Conservation (phyloP, 208 protist species). For the Blastocrithidia nonstop region DNA sequence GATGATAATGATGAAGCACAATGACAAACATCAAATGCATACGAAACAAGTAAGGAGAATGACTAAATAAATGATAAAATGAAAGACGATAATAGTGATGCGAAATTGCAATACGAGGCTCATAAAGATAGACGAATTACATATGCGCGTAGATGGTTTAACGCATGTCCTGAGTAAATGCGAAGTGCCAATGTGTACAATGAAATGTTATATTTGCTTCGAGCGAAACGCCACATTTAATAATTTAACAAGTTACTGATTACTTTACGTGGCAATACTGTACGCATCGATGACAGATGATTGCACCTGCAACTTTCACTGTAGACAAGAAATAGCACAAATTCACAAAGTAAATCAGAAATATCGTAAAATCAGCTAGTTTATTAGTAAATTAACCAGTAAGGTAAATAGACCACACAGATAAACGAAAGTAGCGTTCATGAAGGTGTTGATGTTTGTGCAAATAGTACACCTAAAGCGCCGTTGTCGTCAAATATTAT, state of each 20-base stretch:
- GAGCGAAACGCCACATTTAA: conserved; percentile 15
- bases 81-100: background rate
- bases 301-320: background rate
- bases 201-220: conserved; percentile 54
- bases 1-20: too few relatives aligned
- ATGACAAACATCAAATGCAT: background rate
- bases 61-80: background rate
- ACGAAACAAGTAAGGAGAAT: background rate
- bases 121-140: conserved; percentile 34
- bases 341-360: conserved; percentile 1
- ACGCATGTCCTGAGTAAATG: conserved; percentile 14
- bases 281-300: conserved; percentile 4
- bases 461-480: too few relatives aligned
- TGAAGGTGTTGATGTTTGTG: too few relatives aligned
- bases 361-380: too few relatives aligned
- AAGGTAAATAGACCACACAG: too few relatives aligned
- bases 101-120: conserved; percentile 29
- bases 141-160: conserved; percentile 35
- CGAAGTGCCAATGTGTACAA: conserved; percentile 56
- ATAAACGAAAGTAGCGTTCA: too few relatives aligned
- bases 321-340: background rate
- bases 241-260: conserved; percentile 32
- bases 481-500: too few relatives aligned
- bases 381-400: too few relatives aligned
- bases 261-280: conserved; percentile 40